A percentile compares a stretch with the other conserved stretches of the same genome.
These are phyloP conservation scores for Alternaria panax DNA, from an alignment of 2,329 filamentous ascomycete species.

Conservation along the genomic window DNA sequence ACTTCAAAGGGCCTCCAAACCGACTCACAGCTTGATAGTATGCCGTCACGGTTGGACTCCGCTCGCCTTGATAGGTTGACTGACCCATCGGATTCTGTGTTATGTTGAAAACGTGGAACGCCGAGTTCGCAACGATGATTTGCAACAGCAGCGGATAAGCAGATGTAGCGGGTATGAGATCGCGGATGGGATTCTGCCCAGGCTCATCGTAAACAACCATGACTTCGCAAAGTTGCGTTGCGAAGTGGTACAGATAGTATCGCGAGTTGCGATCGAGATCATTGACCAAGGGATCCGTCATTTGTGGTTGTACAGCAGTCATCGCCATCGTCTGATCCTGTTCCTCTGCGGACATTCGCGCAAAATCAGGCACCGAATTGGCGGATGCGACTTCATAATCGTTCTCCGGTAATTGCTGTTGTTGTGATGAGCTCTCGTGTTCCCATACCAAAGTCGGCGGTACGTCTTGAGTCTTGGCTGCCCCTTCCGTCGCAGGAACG, in stretches of 20 bases:
- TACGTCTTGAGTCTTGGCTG: constrained; percentile 33
- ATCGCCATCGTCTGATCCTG: constrained; percentile 22
- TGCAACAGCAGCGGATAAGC: constrained; percentile 56
- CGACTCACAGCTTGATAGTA: constrained; percentile 49
- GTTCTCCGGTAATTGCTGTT: constrained; percentile 6
- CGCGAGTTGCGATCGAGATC: constrained; percentile 58
- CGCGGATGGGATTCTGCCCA: constrained; percentile 58
- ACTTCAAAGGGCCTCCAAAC: constrained; percentile 47
- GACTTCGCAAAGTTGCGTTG: constrained; percentile 62
- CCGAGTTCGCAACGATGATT: constrained; percentile 57
- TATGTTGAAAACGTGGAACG: constrained; percentile 56
- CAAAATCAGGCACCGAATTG: neutral
- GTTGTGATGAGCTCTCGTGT: constrained; percentile 7
- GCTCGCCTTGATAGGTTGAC: constrained; percentile 44
- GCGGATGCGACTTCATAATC: neutral
- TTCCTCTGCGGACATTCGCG: constrained; percentile 6
- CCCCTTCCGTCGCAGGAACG: constrained; percentile 25
- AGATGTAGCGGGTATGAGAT: constrained; percentile 56
- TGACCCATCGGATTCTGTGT: constrained; percentile 44
- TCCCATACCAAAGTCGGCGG: constrained; percentile 30
- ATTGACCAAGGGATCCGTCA: constrained; percentile 65
- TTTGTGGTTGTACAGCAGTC: constrained; percentile 49
- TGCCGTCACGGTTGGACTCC: constrained; percentile 42
- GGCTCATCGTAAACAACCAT: constrained; percentile 58
- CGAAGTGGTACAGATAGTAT: constrained; percentile 59